Evolutionary conservation across 768 basidiomycete species (phyloP), one percentile per base, ranked within the genome.

Genomic region (Pleurotus pulmonarius): DNA sequence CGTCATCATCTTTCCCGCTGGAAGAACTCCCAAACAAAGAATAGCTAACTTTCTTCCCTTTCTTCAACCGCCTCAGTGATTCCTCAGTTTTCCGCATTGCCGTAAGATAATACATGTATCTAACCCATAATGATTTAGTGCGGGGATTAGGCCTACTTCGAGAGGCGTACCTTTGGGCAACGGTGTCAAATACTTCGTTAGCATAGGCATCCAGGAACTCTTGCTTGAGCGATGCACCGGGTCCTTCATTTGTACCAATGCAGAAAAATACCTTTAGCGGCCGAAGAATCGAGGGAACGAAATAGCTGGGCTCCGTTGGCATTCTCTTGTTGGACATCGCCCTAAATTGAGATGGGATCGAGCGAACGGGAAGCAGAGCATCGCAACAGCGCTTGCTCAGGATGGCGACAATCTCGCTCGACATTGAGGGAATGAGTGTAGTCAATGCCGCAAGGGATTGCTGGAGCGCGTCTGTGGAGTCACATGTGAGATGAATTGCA

Each of bases 31-130:
- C 82, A 63, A 98, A 97, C 22, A 97, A 75, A 3, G 92, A 91
- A 68, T 92, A 90, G 0, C 85, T 76, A 0, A 76, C 60, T 61
- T 88, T 92, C 64, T 91, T 92, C 44, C 90, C 88, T 68, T 91
- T 96, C 66, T 94, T 94, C 62, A 96, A 78, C 38, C 90, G 82
- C 39, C 88, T 79, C 22, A 98, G 73, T 9, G 92, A 88, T 65
- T 94, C 94, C 60, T 98, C 94, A 6, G 92, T 92, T 75, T 96
- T 96, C 69, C 86, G 90, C 82, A 95, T 93, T 0, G 84, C 82
- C 8, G 85, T 77, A 20, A 98, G 76, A 65, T 92, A 88, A 56
- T 81, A 79, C 11, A 88, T 83, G 68, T 96, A 97, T 64, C 92
- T 93, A 56, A 25, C 39, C 37, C 12, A 39, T 22, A 13, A 24